phyloP scores from a whole-genome alignment of 805 yeast genomes.

The Pichia scutulata region DNA sequence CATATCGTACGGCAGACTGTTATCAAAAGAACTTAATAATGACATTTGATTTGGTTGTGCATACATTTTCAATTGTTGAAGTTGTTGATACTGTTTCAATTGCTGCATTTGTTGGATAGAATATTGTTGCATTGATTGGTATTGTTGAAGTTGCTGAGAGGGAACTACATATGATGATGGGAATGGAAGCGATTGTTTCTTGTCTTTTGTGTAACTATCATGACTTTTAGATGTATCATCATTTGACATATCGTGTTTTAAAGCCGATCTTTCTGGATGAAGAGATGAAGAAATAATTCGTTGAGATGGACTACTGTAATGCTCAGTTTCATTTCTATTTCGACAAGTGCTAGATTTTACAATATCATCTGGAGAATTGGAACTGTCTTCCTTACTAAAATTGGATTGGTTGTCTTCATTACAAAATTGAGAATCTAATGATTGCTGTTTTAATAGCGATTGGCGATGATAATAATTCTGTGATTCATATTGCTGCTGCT shows the following conservation, averaged over 20 bases:
- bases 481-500: constrained; percentile 1
- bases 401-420: background rate
- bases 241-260: background rate
- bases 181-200: background rate
- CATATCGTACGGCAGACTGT: background rate
- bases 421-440: background rate
- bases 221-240: background rate
- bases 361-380: background rate
- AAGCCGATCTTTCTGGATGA: background rate
- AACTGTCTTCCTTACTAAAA: background rate
- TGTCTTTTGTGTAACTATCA: background rate
- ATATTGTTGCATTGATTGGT: background rate
- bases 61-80: background rate
- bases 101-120: background rate
- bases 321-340: background rate
- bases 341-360: background rate
- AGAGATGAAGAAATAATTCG: background rate
- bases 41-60: background rate
- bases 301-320: background rate
- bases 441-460: background rate
- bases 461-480: background rate
- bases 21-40: background rate
- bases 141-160: background rate
- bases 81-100: background rate
- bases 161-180: background rate